These are phyloP conservation scores for Geotrichum restrictum DNA, from an alignment of 1,139 yeast genomes.

Conservation along the genomic window DNA sequence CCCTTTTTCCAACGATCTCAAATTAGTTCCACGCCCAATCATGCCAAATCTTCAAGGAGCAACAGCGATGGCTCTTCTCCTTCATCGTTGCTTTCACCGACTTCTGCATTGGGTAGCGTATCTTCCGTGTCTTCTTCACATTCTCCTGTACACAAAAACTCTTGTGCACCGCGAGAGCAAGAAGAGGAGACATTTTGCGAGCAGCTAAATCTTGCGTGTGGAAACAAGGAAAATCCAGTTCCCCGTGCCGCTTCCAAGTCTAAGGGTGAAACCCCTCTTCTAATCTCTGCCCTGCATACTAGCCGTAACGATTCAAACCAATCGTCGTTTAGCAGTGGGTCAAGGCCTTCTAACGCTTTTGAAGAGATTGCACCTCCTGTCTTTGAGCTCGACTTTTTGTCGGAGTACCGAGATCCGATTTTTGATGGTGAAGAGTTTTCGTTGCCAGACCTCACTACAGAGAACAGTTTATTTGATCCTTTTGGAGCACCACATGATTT, in stretches of 20 bases:
- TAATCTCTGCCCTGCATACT: conserved; percentile 24
- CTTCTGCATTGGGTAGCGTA: conserved; percentile 5
- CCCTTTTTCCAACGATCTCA: conserved; percentile 35
- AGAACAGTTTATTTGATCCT: conserved; percentile 69
- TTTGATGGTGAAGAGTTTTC: conserved; percentile 36
- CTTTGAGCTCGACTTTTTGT: conserved; percentile 35
- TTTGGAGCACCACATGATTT: conserved; percentile 33
- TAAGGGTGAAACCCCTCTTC: conserved; percentile 22
- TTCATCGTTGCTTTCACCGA: conserved; percentile 9
- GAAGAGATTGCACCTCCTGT: conserved; percentile 27
- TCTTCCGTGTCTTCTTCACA: conserved; percentile 8
- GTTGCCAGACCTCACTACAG: conserved; percentile 45
- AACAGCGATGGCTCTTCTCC: conserved; percentile 8
- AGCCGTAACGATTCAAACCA: neutral
- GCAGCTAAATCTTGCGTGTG: conserved; percentile 76
- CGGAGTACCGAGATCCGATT: conserved; percentile 37
- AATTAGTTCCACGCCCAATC: neutral
- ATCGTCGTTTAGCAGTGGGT: neutral
- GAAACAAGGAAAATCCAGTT: conserved; percentile 54
- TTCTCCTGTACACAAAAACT: conserved; percentile 1
- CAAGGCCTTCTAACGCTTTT: conserved; percentile 2
- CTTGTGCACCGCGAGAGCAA: conserved; percentile 24
- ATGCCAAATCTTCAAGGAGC: conserved; percentile 1
- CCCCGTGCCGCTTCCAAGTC: conserved; percentile 44
- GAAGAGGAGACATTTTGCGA: conserved; percentile 61